Base-by-base conservation (phyloP, 306 rosid species). In the Ormosia emarginata region DNA sequence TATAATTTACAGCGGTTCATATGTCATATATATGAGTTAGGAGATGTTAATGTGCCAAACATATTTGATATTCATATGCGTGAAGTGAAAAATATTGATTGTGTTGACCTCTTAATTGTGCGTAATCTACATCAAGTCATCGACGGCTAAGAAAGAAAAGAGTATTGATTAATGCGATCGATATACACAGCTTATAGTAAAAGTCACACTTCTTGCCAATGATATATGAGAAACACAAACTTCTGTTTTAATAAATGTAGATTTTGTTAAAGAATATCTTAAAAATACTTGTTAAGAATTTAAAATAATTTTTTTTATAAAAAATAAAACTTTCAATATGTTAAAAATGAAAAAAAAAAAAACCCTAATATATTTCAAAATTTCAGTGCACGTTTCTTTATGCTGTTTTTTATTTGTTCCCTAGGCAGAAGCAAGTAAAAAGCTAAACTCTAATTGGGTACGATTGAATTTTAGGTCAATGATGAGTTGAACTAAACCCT, bases 341-440 rank as follows among this genome's bases (percentile, higher is more conserved):
- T 24, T 24, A 24, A 24, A 24, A 24, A n/a, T n/a, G n/a, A n/a
- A n/a, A n/a, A n/a, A n/a, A n/a, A n/a, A n/a, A n/a, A n/a, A n/a
- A n/a, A n/a, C n/a, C 24, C 24, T 24, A 24, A 24, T 24, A 24
- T 24, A 24, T 24, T 24, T 24, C 24, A 24, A 24, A 24, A 24
- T 49, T 49, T 49, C 17, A 18, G 30, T 18, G 81, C 67, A 59
- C 73, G 59, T 82, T 77, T 61, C 50, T 69, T 58, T 32, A 52
- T 37, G 63, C 56, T 83, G 82, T 70, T 30, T 77, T 77, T 41
- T 6, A 55, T 77, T 71, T 71, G 86, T 71, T 78, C 83, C 86
- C 86, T 41, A 71, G 79, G 79, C 83, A 83, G n/a, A 70, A 15
- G 13, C 74, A 52, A 70, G 52, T 77, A 70, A 71, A 80, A 61